Base-by-base conservation (phyloP, 2,329 filamentous ascomycete genomes). In the Fusarium armeniacum region DNA sequence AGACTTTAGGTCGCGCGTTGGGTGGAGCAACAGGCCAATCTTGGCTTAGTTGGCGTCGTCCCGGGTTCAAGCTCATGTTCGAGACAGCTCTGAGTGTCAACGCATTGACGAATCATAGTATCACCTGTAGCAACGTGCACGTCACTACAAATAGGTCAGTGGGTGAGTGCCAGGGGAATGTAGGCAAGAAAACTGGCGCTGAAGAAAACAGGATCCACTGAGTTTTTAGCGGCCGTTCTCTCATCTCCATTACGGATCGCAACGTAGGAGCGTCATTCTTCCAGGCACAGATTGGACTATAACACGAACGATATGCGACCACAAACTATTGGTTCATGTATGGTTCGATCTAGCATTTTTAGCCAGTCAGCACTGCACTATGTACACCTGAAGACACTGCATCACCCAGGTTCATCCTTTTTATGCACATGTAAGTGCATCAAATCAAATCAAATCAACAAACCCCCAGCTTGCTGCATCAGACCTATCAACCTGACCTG, bases 61-160 rank as follows among this genome's bases (percentile, higher is more conserved):
- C 36, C 26, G 35, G 51, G 50, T 45, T 43, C 41, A 49, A 67
- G 65, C 64, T 67, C 47, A 61, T 35, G 36, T 51, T 65, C 36
- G 55, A 61, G 64, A 65, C 53, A 70, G 63, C 67, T 71, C 30
- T 32, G 49, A 63, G 36, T 46, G 28, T 64, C 38, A 40, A 40
- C 40, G 52, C 36, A 71, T 70, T 71, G 68, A 26, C 68, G 54
- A 70, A 70, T 70, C 59, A 65, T 35, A 26, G 46, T 30, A 16
- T 36, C n/a, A 22, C 18, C 44, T 38, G 22, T 43, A 52, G 49
- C 58, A 71, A 70, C 68, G 68, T 70, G 68, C 68, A 62, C 64
- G 59, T 71, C 68, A 69, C 64, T 58, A 45, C 41, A 46, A 46
- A 54, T 51, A 59, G 58, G 41, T 65, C 36, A 63, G 63, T 67